Conservation (phyloP, 2,329 filamentous ascomycete genomes). For the Penicillium brevicompactum region DNA sequence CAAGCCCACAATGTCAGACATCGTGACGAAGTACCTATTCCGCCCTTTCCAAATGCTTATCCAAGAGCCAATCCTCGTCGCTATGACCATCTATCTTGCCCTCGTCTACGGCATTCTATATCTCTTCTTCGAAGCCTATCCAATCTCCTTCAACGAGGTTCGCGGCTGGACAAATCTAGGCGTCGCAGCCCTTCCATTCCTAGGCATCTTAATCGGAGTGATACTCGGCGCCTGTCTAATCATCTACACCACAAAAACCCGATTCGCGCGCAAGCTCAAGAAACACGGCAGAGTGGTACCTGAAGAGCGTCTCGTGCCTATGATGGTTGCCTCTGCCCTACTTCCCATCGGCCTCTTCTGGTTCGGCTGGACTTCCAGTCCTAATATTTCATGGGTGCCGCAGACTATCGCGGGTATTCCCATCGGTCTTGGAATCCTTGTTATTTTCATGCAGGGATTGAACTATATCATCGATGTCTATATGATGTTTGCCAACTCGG, state of each 20-base stretch:
- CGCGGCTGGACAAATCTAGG: conserved; percentile 40
- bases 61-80: conserved; percentile 51
- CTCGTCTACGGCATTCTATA: conserved; percentile 43
- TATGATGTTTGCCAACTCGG: conserved; percentile 42
- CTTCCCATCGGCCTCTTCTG: conserved; percentile 53
- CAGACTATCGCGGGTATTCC: conserved; percentile 48
- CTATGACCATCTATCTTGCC: conserved; percentile 49
- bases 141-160: conserved; percentile 41
- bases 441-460: conserved; percentile 49
- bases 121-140: conserved; percentile 46
- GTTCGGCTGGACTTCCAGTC: conserved; percentile 52
- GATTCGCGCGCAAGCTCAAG: conserved; percentile 37
- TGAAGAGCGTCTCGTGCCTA: conserved; percentile 50
- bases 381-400: conserved; percentile 47
- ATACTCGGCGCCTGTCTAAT: conserved; percentile 39
- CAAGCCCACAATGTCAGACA: conserved; percentile 38
- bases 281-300: conserved; percentile 37
- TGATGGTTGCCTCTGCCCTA: conserved; percentile 47
- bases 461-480: conserved; percentile 49
- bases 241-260: conserved; percentile 44
- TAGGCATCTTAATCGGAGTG: conserved; percentile 39
- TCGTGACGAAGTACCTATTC: conserved; percentile 49
- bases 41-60: conserved; percentile 51
- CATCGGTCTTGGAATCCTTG: conserved; percentile 46
- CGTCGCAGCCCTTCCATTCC: conserved; percentile 42